These are phyloP conservation scores for Boletus subcaerulescens DNA, from an alignment of 768 basidiomycete species.

Conservation along the genomic window DNA sequence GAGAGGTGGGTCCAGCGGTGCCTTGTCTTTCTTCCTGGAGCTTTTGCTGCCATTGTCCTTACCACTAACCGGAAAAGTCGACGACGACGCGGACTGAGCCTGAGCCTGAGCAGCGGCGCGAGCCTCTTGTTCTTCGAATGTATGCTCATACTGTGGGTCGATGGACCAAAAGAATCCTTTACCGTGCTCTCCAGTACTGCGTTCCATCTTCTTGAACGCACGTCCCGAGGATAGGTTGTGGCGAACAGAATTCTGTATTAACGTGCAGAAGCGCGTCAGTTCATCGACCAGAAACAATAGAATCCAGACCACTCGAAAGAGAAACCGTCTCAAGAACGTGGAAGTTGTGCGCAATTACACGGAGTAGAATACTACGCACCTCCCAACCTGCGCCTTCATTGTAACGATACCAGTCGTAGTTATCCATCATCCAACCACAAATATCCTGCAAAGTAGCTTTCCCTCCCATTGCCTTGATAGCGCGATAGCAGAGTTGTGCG, in stretches of 20 bases:
- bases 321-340: neutral
- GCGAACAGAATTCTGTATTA: slow-evolving; percentile 80
- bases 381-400: slow-evolving; percentile 87
- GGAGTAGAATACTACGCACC: slow-evolving; percentile 45
- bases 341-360: neutral
- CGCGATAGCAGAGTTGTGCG: slow-evolving; percentile 86
- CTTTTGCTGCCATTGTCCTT: slow-evolving; percentile 35
- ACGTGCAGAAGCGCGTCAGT: slow-evolving; percentile 11
- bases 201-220: slow-evolving; percentile 88
- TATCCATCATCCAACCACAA: slow-evolving; percentile 85
- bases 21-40: slow-evolving; percentile 60
- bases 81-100: slow-evolving; percentile 22
- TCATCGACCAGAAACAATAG: neutral
- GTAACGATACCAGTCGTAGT: slow-evolving; percentile 87
- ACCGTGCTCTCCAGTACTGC: slow-evolving; percentile 78
- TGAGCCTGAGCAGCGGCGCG: slow-evolving; percentile 38
- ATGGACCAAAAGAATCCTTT: slow-evolving; percentile 95
- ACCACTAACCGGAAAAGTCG: slow-evolving; percentile 25
- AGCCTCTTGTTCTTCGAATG: slow-evolving; percentile 68
- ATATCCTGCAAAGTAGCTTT: slow-evolving; percentile 92
- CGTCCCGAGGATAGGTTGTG: slow-evolving; percentile 92
- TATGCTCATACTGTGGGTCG: slow-evolving; percentile 68
- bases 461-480: slow-evolving; percentile 76
- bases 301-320: neutral
- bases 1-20: slow-evolving; percentile 55